Evolutionary conservation across 208 protist genomes (phyloP).

Genomic region (Acanthamoeba triangularis): DNA sequence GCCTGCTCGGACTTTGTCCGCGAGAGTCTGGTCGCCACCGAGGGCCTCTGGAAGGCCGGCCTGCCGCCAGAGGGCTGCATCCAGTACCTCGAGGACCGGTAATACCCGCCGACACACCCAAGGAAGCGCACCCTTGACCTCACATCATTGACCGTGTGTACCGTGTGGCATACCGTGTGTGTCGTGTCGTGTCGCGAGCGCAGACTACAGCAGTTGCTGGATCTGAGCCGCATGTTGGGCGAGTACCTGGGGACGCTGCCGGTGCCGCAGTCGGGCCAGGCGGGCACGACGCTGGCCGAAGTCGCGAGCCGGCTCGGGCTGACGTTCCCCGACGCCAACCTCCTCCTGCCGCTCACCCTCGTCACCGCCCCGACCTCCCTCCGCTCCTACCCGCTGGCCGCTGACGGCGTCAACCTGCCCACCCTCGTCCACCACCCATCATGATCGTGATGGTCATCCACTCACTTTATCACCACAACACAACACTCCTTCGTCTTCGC

Average conservation of each 20-base stretch:
- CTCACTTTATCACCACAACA: too few species aligned
- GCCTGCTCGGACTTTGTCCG: slow-evolving; percentile 31
- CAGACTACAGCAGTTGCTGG: slow-evolving; percentile 25
- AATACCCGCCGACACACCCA: not conserved
- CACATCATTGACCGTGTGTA: too few species aligned
- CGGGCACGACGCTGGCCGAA: not conserved
- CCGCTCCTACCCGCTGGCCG: not conserved
- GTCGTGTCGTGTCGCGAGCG: not conserved
- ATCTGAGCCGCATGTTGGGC: slow-evolving; percentile 11
- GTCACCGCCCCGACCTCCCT: not conserved
- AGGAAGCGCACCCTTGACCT: not conserved
- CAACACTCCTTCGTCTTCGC: too few species aligned
- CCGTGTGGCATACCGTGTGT: not conserved
- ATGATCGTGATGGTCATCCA: too few species aligned
- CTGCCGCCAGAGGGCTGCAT: slow-evolving; percentile 8
- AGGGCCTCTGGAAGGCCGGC: slow-evolving; percentile 20
- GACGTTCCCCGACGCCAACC: not conserved
- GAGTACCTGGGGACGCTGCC: not conserved
- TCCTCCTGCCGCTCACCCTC: not conserved
- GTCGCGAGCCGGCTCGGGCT: not conserved
- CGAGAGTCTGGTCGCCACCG: not conserved
- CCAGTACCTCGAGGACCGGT: slow-evolving; percentile 32
- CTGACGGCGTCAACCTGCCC: not conserved
- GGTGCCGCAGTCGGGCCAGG: not conserved
- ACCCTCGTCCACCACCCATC: not conserved